Evolutionary conservation across 306 rosid genomes (phyloP).

Genomic region (Pueraria montana): DNA sequence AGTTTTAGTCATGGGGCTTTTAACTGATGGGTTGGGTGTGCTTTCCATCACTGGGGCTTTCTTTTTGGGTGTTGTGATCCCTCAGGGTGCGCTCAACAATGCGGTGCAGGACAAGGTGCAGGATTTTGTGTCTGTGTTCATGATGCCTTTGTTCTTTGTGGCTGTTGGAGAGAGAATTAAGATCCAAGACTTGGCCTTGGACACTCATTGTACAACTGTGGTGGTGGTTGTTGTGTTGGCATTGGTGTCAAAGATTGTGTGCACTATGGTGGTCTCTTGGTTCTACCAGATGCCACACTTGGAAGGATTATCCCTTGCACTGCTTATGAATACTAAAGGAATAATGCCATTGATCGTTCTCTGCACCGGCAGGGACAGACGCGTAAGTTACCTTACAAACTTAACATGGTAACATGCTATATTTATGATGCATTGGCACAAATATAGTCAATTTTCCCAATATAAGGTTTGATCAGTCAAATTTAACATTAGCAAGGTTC

Average conservation of each 20-base stretch:
- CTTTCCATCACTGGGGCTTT: conserved; percentile 49
- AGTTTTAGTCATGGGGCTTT: conserved; percentile 43
- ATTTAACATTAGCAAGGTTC: neutral
- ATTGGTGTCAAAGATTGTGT: conserved; percentile 39
- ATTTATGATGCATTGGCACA: neutral
- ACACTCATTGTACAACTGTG: neutral
- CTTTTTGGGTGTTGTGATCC: conserved; percentile 52
- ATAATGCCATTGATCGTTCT: conserved; percentile 46
- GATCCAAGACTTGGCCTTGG: neutral
- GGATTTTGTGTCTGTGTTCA: conserved; percentile 48
- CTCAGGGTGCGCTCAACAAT: conserved; percentile 47
- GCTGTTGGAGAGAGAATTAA: conserved; percentile 42
- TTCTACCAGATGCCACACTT: conserved; percentile 41
- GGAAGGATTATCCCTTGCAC: conserved; percentile 53
- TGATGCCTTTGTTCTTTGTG: conserved; percentile 55
- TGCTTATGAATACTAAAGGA: conserved; percentile 61
- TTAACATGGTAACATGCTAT: conserved; percentile 9
- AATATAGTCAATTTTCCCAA: neutral
- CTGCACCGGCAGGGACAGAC: conserved; percentile 47
- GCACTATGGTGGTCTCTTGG: neutral
- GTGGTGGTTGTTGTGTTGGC: conserved; percentile 48
- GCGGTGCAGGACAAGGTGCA: conserved; percentile 50
- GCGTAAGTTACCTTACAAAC: conserved; percentile 43
- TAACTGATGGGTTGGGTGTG: conserved; percentile 49
- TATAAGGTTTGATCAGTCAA: neutral